Percentiles rank a stretch among this genome's conserved stretches.
These are phyloP conservation scores for Saccharomycopsis sp. DNA, from an alignment of 805 yeast species.

Conservation along the genomic window DNA sequence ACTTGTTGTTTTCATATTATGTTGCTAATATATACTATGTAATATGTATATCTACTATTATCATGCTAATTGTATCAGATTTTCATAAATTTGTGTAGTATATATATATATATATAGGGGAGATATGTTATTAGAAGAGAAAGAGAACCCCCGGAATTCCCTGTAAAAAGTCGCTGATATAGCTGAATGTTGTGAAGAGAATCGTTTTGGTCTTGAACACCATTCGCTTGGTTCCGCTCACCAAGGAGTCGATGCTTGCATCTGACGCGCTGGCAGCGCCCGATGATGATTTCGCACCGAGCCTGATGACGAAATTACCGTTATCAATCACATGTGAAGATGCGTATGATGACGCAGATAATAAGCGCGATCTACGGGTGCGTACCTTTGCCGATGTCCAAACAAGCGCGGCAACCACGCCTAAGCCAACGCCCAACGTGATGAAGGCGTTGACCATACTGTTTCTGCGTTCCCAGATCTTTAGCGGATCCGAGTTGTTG, in stretches of 20 bases:
- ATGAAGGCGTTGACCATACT: slow-evolving; percentile 8
- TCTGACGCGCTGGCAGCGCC: background rate
- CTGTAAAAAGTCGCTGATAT: slow-evolving; percentile 3
- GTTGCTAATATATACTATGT: background rate
- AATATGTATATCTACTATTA: background rate
- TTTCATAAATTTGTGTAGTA: too few relatives aligned
- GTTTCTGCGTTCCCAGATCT: slow-evolving; percentile 10
- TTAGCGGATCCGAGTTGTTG: slow-evolving; percentile 16
- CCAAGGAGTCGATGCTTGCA: background rate
- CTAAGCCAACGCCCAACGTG: slow-evolving; percentile 13
- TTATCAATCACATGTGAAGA: background rate
- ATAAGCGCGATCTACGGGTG: background rate
- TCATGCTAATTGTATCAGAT: background rate
- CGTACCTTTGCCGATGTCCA: background rate
- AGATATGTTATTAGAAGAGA: background rate
- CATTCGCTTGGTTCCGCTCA: slow-evolving; percentile 12
- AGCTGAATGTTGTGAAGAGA: slow-evolving; percentile 8
- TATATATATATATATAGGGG: background rate
- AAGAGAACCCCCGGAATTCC: background rate
- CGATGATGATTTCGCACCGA: background rate
- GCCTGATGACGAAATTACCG: background rate
- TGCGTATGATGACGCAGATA: too few relatives aligned
- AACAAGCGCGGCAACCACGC: slow-evolving; percentile 16
- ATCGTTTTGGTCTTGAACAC: slow-evolving; percentile 7
- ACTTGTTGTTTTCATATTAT: background rate